Percentiles rank a stretch among this genome's conserved stretches.
Evolutionary conservation across 1,139 yeast genomes (phyloP).

Genomic region (Candida tetrigidarum): DNA sequence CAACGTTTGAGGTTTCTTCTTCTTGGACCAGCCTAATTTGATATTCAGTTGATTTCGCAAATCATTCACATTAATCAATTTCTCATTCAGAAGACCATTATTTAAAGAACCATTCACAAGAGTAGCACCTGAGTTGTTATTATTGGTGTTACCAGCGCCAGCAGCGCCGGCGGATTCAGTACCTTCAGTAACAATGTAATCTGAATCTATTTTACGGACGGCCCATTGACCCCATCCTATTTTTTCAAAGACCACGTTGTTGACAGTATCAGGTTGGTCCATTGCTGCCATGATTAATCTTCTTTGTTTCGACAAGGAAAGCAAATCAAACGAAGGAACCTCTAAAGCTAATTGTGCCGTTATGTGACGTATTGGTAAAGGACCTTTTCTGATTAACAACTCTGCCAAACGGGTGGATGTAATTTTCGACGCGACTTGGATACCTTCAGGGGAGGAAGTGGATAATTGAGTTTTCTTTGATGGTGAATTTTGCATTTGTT

Average conservation of each 20-base stretch:
- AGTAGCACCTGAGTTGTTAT: constrained; percentile 7
- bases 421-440: constrained; percentile 85
- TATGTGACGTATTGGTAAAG: constrained; percentile 88
- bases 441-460: constrained; percentile 86
- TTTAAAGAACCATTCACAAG: constrained; percentile 1
- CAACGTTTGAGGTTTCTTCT: constrained; percentile 22
- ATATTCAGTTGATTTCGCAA: constrained; percentile 44
- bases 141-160: not conserved
- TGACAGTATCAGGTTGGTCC: constrained; percentile 63
- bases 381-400: constrained; percentile 74
- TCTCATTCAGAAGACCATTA: constrained; percentile 28
- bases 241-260: constrained; percentile 79
- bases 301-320: constrained; percentile 87
- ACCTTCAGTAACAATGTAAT: constrained; percentile 52
- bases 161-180: constrained; percentile 24
- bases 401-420: constrained; percentile 80
- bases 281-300: constrained; percentile 88
- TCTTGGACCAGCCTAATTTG: constrained; percentile 51
- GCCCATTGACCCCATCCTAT: constrained; percentile 99
- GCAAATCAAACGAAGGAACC: constrained; percentile 77
- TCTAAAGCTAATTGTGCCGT: constrained; percentile 77
- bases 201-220: constrained; percentile 60
- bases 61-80: constrained; percentile 40
- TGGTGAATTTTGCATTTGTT: not conserved
- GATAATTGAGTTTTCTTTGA: constrained; percentile 48